Conservation (phyloP, 2,329 filamentous ascomycete species). For the Fusarium globosum region DNA sequence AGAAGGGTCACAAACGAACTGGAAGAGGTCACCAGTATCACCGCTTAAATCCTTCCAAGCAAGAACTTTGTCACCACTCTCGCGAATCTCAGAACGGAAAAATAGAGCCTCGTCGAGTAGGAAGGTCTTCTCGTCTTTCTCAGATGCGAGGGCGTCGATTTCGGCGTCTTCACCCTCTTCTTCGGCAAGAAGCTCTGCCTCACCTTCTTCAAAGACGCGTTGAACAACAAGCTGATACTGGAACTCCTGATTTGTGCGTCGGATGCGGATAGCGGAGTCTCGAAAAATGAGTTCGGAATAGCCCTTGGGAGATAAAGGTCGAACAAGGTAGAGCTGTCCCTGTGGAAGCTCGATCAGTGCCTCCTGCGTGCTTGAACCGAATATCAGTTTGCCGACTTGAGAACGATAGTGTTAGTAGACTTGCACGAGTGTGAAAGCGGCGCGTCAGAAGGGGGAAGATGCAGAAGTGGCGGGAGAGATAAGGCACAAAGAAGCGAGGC, state of each 20-base stretch:
- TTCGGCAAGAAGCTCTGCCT: slow-evolving; percentile 89
- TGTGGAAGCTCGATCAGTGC: slow-evolving; percentile 94
- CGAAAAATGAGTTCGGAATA: slow-evolving; percentile 99
- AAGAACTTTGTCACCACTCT: slow-evolving; percentile 84
- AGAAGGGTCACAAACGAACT: slow-evolving; percentile 91
- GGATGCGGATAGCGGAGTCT: slow-evolving; percentile 91
- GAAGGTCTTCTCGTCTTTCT: slow-evolving; percentile 98
- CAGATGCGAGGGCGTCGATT: slow-evolving; percentile 76
- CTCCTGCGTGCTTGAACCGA: slow-evolving; percentile 88
- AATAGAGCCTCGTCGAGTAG: slow-evolving; percentile 91
- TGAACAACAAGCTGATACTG: slow-evolving; percentile 98
- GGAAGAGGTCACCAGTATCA: slow-evolving; percentile 94
- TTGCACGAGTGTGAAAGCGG: neutral
- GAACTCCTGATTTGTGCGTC: slow-evolving; percentile 92
- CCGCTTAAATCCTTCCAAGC: slow-evolving; percentile 96
- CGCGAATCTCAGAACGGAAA: slow-evolving; percentile 84
- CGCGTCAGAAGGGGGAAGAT: neutral
- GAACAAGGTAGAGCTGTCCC: slow-evolving; percentile 96
- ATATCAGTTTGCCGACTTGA: slow-evolving; percentile 90
- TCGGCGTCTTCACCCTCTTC: slow-evolving; percentile 87
- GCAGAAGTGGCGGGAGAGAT: neutral
- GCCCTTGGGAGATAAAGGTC: slow-evolving; percentile 93
- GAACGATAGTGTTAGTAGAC: slow-evolving; percentile 21
- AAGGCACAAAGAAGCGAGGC: slow-evolving; percentile 8
- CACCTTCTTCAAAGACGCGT: slow-evolving; percentile 95